Evolutionary conservation across 306 rosid genomes (phyloP), one percentile per base, ranked within the genome.

Genomic region (Delonix regia): DNA sequence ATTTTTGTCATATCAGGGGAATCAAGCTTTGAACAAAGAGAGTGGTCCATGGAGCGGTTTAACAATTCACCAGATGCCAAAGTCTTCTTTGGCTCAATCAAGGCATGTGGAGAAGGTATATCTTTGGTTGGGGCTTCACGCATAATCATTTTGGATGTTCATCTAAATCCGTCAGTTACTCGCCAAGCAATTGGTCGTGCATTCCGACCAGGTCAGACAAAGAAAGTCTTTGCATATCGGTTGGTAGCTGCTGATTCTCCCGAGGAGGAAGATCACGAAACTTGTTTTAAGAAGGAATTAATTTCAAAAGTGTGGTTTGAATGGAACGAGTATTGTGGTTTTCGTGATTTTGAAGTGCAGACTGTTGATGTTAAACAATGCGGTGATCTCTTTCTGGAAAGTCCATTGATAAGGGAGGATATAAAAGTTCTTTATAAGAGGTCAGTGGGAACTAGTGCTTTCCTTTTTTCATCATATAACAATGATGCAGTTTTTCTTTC

Each of bases 141-240:
- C 21, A 73, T 95, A 22, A 78, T 95, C 15, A 85, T 95, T 18
- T 76, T 95, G 80, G 99, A 95, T 61, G 91, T 95, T 19, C 99
- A 87, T 80, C 89, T 95, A 3, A 95, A 95, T 74, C 99, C 99
- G 0, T 95, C 99, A 0, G 98, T 95, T 51, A 91, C 98, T 38
- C 93, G 99, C 25, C 99, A 95, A 79, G 99, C 98, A 65, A 87
- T 95, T 19, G 99, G 99, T 2, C 98, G 99, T 66, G 98, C 99
- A 67, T 95, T 95, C 61, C 90, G 99, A 28, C 98, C 99, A 0
- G 98, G 98, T 18, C 99, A 95, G 82, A 88, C 9, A n/a, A 95
- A 68, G 85, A 89, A 82, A 63, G 99, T 95, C 1, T 86, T 69
- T 60, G 89, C 85, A 27, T 93, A 95, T 73, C 76, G 99, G 36